Base-by-base conservation (phyloP, 768 basidiomycete genomes). In the Strobilomyces confusus region DNA sequence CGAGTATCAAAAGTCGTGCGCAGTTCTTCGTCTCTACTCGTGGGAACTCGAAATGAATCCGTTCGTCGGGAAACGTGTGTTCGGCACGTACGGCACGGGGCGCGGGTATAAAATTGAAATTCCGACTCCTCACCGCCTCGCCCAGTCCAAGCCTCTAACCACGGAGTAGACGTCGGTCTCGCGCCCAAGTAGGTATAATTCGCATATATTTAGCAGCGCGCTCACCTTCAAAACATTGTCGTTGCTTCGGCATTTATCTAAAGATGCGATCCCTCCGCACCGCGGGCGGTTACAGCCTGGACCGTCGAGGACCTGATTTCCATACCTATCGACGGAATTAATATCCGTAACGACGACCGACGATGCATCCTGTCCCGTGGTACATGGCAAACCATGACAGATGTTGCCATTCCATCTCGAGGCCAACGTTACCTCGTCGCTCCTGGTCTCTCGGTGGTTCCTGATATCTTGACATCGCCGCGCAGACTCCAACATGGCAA, bases 331-430 rank as follows among this genome's bases (percentile, higher is more conserved):
- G 15, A 40, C 38, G 19, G 9, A 1, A 14, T 40, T 22, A 40
- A 37, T 37, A 7, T 37, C 36, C 36, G 36, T 37, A 17, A 37
- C 33, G 36, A 6, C 17, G 36, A 41, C 20, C 22, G 22, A 23
- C 40, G 11, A 41, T 22, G 23, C 22, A 19, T 20, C 38, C 20
- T 19, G n/a, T 19, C 17, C 17, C 34, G 11, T 34, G 34, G 29
- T 29, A 29, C 36, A 37, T 36, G 6, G 17, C 20, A 38, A 23
- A 22, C 20, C n/a, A 40, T 49, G 61, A 50, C 57, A 48, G 40
- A 36, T 29, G 14, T 36, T 17, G 32, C 23, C 46, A 23, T 48
- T 43, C 32, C 36, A n/a, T 12, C 37, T 47, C 45, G 47, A 45
- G 22, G 33, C n/a, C 38, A 43, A 26, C 23, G 29, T 25, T 25